Base-by-base conservation (phyloP, 2,329 filamentous ascomycete genomes). In the Pseudogymnoascus sp. region DNA sequence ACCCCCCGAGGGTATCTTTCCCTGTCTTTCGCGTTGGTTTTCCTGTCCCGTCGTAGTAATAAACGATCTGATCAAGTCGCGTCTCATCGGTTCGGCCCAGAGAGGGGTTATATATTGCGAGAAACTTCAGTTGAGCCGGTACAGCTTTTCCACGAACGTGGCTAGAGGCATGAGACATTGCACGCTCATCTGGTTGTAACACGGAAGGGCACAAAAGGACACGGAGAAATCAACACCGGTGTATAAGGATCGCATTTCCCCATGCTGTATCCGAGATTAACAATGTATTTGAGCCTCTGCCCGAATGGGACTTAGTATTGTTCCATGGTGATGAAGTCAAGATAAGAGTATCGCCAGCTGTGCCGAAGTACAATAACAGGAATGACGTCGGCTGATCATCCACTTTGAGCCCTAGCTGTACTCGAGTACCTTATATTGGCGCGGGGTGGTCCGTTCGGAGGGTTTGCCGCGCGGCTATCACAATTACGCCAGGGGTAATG, bases 91-190 rank as follows among this genome's bases (percentile, higher is more conserved):
- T 82, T 69, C 77, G 81, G 70, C 89, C 88, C 50, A 96, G 83
- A 5, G 88, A 86, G 36, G 96, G 95, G 75, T 96, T 97, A 81
- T 96, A 99, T 74, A 99, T 96, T 74, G 93, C 87, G 53, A 99
- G 83, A 75, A 95, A 97, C 70, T 90, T 89, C 31, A 97, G 84
- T 73, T 90, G 90, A 37, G 93, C 93, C 46, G 95, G 93, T 62
- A 71, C 64, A 37, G 70, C 69, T 65, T 69, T 69, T 60, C 63
- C 64, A 38, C 65, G 59, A 16, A 42, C 62, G 5, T 67, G 66
- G 59, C 34, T 60, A 34, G 62, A 11, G 56, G 67, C 10, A 42
- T 64, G 38, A 65, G 70, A 70, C 71, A 73, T 73, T 46, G 66
- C 69, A 72, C 70, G 50, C 28, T 56, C 28, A 56, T 56, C 6